Percentiles rank a stretch among this genome's conserved stretches.
Conservation (phyloP, 2,329 filamentous ascomycete species). For the Calonectria multiphialidica region DNA sequence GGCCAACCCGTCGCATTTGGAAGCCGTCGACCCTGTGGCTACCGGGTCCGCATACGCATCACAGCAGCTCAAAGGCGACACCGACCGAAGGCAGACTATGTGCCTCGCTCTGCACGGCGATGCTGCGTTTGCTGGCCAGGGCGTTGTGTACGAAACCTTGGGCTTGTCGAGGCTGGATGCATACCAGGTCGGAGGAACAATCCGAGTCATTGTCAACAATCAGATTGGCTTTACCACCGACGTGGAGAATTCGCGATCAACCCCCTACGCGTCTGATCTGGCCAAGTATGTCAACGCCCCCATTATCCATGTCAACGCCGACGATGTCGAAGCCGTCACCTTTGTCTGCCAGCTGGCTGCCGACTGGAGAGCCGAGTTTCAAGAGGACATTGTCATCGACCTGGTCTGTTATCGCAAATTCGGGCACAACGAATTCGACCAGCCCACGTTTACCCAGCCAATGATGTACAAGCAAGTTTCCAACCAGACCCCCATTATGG, state of each 20-base stretch:
- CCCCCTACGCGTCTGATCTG: conserved; percentile 98
- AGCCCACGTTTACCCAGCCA: conserved; percentile 97
- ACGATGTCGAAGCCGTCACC: conserved; percentile 97
- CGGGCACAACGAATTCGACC: conserved; percentile 99
- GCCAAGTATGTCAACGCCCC: conserved; percentile 98
- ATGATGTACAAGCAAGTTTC: conserved; percentile 98
- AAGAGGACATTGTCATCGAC: conserved; percentile 96
- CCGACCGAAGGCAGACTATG: conserved; percentile 88
- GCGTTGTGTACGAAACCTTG: conserved; percentile 97
- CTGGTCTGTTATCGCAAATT: conserved; percentile 99
- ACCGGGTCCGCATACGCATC: conserved; percentile 96
- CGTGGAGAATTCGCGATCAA: conserved; percentile 94
- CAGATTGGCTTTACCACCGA: conserved; percentile 99
- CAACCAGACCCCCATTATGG: conserved; percentile 83
- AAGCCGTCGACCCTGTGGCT: conserved; percentile 97
- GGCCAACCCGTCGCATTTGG: conserved; percentile 96
- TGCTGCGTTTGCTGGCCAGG: conserved; percentile 95
- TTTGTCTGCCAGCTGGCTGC: conserved; percentile 96
- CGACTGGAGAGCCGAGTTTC: conserved; percentile 98
- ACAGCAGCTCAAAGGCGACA: conserved; percentile 96
- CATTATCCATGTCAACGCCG: conserved; percentile 98
- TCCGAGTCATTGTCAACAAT: conserved; percentile 98
- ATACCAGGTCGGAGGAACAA: conserved; percentile 95
- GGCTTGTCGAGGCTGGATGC: conserved; percentile 94
- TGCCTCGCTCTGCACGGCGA: conserved; percentile 95